These are phyloP conservation scores for Cetraspora pellucida DNA, from an alignment of 192 early-diverging fungal species.

Conservation along the genomic window DNA sequence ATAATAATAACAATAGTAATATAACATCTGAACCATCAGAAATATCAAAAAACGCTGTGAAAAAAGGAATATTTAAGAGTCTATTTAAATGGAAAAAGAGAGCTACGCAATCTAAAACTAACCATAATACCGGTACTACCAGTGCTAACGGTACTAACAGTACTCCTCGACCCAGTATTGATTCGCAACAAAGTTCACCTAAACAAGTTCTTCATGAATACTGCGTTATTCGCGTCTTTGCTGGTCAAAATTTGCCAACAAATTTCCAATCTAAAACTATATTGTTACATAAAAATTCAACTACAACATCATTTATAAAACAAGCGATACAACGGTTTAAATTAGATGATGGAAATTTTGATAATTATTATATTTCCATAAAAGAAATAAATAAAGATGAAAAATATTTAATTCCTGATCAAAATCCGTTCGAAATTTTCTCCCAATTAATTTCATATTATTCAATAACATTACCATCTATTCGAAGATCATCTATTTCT, in stretches of 20 bases:
- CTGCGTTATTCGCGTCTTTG: conserved; percentile 53
- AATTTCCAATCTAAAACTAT: conserved; percentile 52
- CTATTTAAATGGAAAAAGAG: conserved; percentile 2
- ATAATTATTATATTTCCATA: conserved; percentile 54
- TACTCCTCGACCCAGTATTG: neutral
- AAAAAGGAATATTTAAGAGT: conserved; percentile 17
- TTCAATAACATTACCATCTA: conserved; percentile 54
- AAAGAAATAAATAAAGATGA: conserved; percentile 53
- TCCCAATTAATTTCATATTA: conserved; percentile 53
- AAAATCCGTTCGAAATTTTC: conserved; percentile 59
- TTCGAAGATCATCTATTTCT: conserved; percentile 47
- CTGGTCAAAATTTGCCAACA: conserved; percentile 46
- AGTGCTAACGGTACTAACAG: neutral
- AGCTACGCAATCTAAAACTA: conserved; percentile 8
- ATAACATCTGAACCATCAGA: neutral
- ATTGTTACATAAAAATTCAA: conserved; percentile 44
- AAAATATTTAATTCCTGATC: conserved; percentile 47
- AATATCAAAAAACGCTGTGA: neutral
- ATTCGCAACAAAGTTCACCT: neutral
- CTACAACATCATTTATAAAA: conserved; percentile 49
- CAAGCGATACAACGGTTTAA: conserved; percentile 56
- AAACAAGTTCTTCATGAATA: neutral
- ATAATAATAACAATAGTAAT: neutral
- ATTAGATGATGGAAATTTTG: conserved; percentile 46
- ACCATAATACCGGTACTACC: conserved; percentile 13